phyloP scores from a whole-genome alignment of 2,329 filamentous ascomycete species.

The Colletotrichum abscissum region DNA sequence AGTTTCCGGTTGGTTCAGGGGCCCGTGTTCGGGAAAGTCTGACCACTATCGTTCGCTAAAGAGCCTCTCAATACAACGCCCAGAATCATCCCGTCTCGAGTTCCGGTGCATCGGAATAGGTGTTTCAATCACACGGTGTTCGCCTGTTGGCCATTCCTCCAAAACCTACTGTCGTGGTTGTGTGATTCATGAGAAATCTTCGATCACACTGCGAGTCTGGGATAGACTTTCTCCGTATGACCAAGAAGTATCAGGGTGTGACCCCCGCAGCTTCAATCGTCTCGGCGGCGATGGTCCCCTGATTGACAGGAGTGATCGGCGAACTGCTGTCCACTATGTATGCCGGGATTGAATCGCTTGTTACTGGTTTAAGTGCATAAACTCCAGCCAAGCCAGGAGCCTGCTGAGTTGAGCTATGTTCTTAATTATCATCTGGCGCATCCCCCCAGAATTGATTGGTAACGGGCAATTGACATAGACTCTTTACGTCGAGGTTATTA shows the following conservation, averaged over 20 bases:
- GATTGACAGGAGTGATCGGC: neutral
- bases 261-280: neutral
- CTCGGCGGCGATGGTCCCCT: neutral
- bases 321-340: neutral
- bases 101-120: neutral
- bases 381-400: neutral
- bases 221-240: neutral
- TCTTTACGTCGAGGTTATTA: too few species aligned
- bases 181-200: neutral
- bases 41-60: constrained; percentile 3
- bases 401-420: too few species aligned
- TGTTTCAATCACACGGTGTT: constrained; percentile 25
- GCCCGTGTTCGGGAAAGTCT: neutral
- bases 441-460: too few species aligned
- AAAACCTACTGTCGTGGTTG: neutral
- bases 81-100: constrained; percentile 7
- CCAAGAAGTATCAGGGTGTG: neutral
- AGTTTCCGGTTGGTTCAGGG: neutral
- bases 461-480: too few species aligned
- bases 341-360: neutral
- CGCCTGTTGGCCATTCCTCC: neutral
- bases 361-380: constrained; percentile 47
- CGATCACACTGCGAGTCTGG: neutral
- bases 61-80: neutral
- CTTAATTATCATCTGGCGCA: too few species aligned